Conservation (phyloP, 495 filamentous ascomycete species). For the Podospora didyma region DNA sequence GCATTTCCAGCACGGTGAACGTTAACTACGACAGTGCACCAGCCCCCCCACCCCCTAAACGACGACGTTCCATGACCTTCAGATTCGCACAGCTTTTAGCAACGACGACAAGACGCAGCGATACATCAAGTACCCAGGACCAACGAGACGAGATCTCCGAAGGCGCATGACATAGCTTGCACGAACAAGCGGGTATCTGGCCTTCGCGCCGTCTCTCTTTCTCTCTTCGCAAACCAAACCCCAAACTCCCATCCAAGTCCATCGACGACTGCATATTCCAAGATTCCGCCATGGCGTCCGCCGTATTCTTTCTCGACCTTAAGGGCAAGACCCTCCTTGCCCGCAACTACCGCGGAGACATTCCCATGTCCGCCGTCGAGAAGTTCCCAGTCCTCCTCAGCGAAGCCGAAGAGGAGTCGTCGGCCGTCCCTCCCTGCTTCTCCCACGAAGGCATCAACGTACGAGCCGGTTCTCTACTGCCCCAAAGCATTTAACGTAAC, state of each 20-base stretch:
- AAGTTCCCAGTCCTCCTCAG: slow-evolving; percentile 95
- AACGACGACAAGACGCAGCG: neutral
- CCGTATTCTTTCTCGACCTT: slow-evolving; percentile 97
- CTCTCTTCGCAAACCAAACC: neutral
- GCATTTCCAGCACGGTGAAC: neutral
- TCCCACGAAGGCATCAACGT: slow-evolving; percentile 98
- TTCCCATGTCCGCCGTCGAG: slow-evolving; percentile 99
- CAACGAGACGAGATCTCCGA: neutral
- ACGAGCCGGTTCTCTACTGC: slow-evolving; percentile 24
- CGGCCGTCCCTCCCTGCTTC: slow-evolving; percentile 96
- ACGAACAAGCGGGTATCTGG: neutral
- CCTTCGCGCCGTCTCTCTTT: neutral
- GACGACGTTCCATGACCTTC: neutral
- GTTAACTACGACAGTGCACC: neutral
- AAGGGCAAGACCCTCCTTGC: slow-evolving; percentile 99
- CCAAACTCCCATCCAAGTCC: neutral
- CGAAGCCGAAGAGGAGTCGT: slow-evolving; percentile 99
- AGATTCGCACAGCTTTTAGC: neutral
- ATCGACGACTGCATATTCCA: neutral
- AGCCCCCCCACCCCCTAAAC: no score
- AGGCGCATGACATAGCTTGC: slow-evolving; percentile 10
- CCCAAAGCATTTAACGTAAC: neutral
- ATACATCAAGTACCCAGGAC: neutral
- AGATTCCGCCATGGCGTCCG: slow-evolving; percentile 77
- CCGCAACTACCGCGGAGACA: slow-evolving; percentile 97